Percentiles rank a stretch among this genome's conserved stretches.
Evolutionary conservation across 169 alveolate species (phyloP).

Genomic region (Cryptosporidium felis): DNA sequence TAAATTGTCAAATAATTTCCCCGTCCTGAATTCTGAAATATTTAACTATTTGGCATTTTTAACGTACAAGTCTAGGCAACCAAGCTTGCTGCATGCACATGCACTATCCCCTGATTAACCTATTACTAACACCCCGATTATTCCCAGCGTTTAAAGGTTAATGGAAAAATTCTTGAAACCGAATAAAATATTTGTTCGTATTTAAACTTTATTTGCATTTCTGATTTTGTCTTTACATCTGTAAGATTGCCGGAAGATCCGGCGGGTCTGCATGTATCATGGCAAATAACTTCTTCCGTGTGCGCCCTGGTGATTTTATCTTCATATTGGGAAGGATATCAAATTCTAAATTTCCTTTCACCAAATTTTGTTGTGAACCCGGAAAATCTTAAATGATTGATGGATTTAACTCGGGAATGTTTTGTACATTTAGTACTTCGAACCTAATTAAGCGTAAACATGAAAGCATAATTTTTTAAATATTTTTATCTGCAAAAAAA

Average conservation of each 20-base stretch:
- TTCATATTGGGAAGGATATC: too few relatives aligned
- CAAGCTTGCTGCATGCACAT: constrained; percentile 11
- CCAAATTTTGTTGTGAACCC: too few relatives aligned
- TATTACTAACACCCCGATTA: not conserved
- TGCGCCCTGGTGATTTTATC: too few relatives aligned
- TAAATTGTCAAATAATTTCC: not conserved
- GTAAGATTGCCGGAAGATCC: not conserved
- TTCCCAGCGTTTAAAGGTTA: not conserved
- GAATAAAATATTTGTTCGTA: too few relatives aligned
- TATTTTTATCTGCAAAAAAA: too few relatives aligned
- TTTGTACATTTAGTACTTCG: too few relatives aligned
- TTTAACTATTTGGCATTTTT: constrained; percentile 6
- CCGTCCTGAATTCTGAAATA: not conserved
- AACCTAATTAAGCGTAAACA: too few relatives aligned
- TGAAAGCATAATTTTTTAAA: too few relatives aligned
- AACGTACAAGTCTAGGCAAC: constrained; percentile 15
- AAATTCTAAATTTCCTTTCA: too few relatives aligned
- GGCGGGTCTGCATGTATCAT: constrained; percentile 6
- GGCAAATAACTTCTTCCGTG: not conserved
- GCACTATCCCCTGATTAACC: not conserved
- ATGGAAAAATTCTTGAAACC: too few relatives aligned
- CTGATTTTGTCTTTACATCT: not conserved
- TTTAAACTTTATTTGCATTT: not conserved
- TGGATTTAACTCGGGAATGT: too few relatives aligned
- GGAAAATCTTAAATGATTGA: too few relatives aligned